phyloP scores from a whole-genome alignment of 2,329 filamentous ascomycete species.

The Verticillium longisporum region DNA sequence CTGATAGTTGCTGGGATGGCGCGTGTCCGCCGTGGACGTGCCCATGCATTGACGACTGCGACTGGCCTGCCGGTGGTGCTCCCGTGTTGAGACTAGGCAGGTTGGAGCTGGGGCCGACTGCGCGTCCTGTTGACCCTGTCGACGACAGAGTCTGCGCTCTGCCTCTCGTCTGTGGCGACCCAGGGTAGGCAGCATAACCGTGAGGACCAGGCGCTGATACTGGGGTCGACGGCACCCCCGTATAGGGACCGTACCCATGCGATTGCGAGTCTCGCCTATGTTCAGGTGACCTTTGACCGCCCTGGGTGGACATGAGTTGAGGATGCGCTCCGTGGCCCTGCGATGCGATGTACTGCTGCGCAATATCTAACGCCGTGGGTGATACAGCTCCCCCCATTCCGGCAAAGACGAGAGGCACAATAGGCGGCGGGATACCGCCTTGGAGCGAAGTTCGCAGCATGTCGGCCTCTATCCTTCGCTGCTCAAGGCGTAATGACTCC shows the following conservation, averaged over 20 bases:
- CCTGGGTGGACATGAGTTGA: constrained; percentile 44
- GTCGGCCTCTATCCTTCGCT: constrained; percentile 64
- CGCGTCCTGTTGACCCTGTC: constrained; percentile 27
- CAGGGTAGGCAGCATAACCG: constrained; percentile 37
- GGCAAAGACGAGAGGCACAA: constrained; percentile 70
- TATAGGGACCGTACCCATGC: constrained; percentile 34
- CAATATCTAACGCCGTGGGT: constrained; percentile 58
- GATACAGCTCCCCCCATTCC: constrained; percentile 60
- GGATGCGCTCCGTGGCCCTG: constrained; percentile 40
- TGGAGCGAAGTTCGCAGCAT: constrained; percentile 64
- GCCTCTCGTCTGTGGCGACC: constrained; percentile 38
- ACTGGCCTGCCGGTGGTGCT: constrained; percentile 26
- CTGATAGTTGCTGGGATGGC: constrained; percentile 43
- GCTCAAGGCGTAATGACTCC: constrained; percentile 62
- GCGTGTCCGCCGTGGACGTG: constrained; percentile 37
- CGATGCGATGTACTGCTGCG: constrained; percentile 56
- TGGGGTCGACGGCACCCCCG: constrained; percentile 34
- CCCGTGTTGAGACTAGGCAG: constrained; percentile 40
- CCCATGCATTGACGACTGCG: constrained; percentile 27
- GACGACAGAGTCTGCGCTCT: constrained; percentile 42
- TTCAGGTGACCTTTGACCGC: constrained; percentile 41
- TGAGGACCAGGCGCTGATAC: constrained; percentile 30
- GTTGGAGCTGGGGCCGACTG: constrained; percentile 25
- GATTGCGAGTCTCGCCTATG: constrained; percentile 45
- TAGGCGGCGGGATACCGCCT: constrained; percentile 64